Conservation (phyloP, 495 filamentous ascomycete genomes). For the Jackrogersella multiformis region DNA sequence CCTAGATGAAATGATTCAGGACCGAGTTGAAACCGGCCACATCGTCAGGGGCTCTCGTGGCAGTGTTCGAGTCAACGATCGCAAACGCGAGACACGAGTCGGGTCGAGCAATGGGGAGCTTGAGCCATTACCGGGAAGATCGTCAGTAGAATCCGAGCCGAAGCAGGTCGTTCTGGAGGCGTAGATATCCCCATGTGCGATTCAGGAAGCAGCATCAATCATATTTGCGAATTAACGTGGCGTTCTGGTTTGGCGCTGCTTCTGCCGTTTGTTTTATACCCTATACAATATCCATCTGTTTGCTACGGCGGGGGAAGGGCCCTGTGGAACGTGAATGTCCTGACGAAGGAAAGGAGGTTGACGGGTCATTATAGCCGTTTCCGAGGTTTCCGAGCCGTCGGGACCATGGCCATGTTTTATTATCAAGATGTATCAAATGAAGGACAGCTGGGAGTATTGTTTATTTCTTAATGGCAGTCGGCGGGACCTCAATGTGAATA, state of each 20-base stretch:
- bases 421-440: slow-evolving; percentile 35
- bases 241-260: slow-evolving; percentile 44
- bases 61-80: slow-evolving; percentile 58
- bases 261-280: slow-evolving; percentile 46
- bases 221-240: slow-evolving; percentile 45
- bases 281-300: slow-evolving; percentile 43
- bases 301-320: slow-evolving; percentile 41
- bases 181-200: slow-evolving; percentile 42
- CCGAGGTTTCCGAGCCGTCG: slow-evolving; percentile 36
- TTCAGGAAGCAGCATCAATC: slow-evolving; percentile 36
- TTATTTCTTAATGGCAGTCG: slow-evolving; percentile 26
- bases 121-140: slow-evolving; percentile 49
- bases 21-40: slow-evolving; percentile 76
- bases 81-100: slow-evolving; percentile 38
- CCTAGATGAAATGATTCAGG: slow-evolving; percentile 94
- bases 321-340: slow-evolving; percentile 45
- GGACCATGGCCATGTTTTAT: slow-evolving; percentile 42
- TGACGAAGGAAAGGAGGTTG: slow-evolving; percentile 41
- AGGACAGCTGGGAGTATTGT: slow-evolving; percentile 18
- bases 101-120: slow-evolving; percentile 37
- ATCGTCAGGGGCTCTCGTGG: slow-evolving; percentile 67
- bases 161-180: slow-evolving; percentile 48
- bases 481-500: too few relatives aligned
- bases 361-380: slow-evolving; percentile 38
- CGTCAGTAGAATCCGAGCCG: slow-evolving; percentile 43